Percentiles rank a stretch among this genome's conserved stretches.
Conservation (phyloP, 768 basidiomycete genomes). For the Kondoa subrosea region DNA sequence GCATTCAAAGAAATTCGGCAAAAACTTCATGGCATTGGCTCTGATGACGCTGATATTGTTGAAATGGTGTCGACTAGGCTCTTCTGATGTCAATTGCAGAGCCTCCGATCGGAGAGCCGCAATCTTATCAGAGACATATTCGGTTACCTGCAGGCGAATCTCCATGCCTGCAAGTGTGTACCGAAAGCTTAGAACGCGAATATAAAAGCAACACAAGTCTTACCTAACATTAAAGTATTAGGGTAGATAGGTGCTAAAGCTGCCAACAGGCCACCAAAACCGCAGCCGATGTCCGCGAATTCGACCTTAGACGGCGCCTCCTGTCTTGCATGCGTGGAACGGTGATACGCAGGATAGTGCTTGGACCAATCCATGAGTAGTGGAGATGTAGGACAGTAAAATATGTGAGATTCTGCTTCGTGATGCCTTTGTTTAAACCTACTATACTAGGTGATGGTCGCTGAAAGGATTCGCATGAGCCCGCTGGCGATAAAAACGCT, state of each 20-base stretch:
- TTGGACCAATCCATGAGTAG: background rate
- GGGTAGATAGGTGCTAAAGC: slow-evolving; percentile 78
- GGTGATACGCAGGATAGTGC: slow-evolving; percentile 49
- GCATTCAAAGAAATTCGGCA: slow-evolving; percentile 86
- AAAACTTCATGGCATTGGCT: slow-evolving; percentile 96
- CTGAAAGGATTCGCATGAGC: slow-evolving; percentile 41
- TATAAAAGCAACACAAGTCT: slow-evolving; percentile 23
- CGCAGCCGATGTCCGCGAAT: slow-evolving; percentile 94
- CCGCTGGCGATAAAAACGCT: slow-evolving; percentile 39
- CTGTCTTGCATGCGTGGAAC: slow-evolving; percentile 56
- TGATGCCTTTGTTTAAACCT: slow-evolving; percentile 23
- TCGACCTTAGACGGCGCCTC: too few species aligned
- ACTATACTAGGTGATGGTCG: slow-evolving; percentile 62
- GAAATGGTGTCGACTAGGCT: slow-evolving; percentile 4
- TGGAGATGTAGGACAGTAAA: background rate
- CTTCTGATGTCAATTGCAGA: slow-evolving; percentile 19
- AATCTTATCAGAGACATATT: slow-evolving; percentile 90
- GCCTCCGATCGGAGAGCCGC: slow-evolving; percentile 57
- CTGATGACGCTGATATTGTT: slow-evolving; percentile 35
- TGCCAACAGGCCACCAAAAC: slow-evolving; percentile 86
- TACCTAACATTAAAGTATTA: slow-evolving; percentile 81
- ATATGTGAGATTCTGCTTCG: background rate
- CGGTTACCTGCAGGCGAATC: slow-evolving; percentile 87
- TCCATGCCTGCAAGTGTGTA: slow-evolving; percentile 60
- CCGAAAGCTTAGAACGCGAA: background rate